Base-by-base conservation (phyloP, 2,329 filamentous ascomycete species). In the Pseudocercospora crystallina region DNA sequence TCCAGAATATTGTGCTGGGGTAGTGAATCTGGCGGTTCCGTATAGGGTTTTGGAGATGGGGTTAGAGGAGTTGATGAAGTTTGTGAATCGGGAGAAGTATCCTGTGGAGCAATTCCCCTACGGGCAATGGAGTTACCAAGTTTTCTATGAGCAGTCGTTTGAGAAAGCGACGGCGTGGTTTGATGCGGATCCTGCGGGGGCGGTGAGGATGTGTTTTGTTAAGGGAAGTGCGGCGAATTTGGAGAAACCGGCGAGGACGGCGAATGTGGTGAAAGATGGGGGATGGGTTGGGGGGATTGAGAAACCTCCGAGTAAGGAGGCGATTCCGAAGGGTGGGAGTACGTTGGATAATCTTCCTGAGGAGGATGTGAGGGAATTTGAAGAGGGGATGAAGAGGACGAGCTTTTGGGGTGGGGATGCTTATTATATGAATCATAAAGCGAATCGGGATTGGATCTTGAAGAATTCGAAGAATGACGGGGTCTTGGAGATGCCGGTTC, bases 41-140 rank as follows among this genome's bases (percentile, higher is more conserved):
- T 77, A 76, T 54, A 61, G 61, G 1, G 62, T 62, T 1, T 15
- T 76, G n/a, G 75, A 75, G 51, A 51, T 68, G 4, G 75, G 75
- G 2, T 56, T 74, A 20, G 61, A 71, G 0, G 56, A 62, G 5
- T 40, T 73, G 9, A 43, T 73, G 11, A 60, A 65, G 2, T 47
- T 65, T 1, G 60, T 73, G 7, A 69, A 78, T 58, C 69, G 75
- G 5, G 68, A 72, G 0, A 43, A 76, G 8, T 78, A 78, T 53
- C 76, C 76, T 1, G 65, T 62, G 15, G 69, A 71, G 14, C 31
- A 44, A 8, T 44, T 44, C 35, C 65, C 68, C 1, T 62, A 59
- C 30, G 68, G 67, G 5, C 68, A 68, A 46, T 70, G 62, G 57
- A 56, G 62, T 4, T 71, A 71, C 57, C 59, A 64, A 55, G 49